Evolutionary conservation across 345 rosid genomes (phyloP).

Genomic region (Isatis tinctoria): DNA sequence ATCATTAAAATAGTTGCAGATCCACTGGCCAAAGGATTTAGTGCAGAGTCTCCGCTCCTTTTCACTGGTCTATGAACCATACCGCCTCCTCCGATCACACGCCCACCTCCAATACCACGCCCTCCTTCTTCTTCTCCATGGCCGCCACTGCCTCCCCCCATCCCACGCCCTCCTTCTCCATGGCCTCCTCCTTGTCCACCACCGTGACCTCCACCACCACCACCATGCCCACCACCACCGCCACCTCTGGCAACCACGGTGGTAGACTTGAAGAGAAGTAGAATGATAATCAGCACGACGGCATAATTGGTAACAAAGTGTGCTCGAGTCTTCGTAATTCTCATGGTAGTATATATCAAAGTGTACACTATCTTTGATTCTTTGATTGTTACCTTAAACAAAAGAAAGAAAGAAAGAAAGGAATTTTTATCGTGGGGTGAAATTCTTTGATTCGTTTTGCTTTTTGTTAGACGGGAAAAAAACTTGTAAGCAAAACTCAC

Average conservation of each 20-base stretch:
- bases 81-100: slow-evolving; percentile 13
- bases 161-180: too few relatives aligned
- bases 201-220: not conserved
- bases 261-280: slow-evolving; percentile 1
- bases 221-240: slow-evolving; percentile 3
- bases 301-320: not conserved
- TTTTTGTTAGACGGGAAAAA: too few relatives aligned
- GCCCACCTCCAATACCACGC: slow-evolving; percentile 3
- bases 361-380: slow-evolving; percentile 12
- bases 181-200: not conserved
- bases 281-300: not conserved
- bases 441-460: too few relatives aligned
- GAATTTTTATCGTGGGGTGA: too few relatives aligned
- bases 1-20: not conserved
- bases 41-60: slow-evolving; percentile 5
- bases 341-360: slow-evolving; percentile 20
- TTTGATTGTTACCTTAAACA: slow-evolving; percentile 7
- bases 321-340: not conserved
- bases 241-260: slow-evolving; percentile 11
- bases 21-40: not conserved
- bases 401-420: too few relatives aligned
- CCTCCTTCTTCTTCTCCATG: too few relatives aligned
- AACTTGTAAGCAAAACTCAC: too few relatives aligned
- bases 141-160: too few relatives aligned
- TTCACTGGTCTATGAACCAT: slow-evolving; percentile 16